A percentile compares a stretch with the other conserved stretches of the same genome.
These are phyloP conservation scores for Bacterosira constricta DNA, from an alignment of 108 stramenopile genomes.

Conservation along the genomic window DNA sequence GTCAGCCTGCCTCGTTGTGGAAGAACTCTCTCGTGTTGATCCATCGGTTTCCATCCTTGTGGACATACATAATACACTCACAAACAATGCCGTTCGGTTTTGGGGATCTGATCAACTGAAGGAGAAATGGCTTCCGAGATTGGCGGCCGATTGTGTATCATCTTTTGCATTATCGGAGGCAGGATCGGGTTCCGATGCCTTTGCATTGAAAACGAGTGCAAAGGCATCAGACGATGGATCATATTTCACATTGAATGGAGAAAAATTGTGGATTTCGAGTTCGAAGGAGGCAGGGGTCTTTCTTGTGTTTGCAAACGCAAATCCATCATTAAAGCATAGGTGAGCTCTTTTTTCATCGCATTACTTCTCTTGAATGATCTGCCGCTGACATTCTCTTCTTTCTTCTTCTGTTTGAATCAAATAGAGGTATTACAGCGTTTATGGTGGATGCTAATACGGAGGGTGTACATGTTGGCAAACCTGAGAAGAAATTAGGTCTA, in stretches of 20 bases:
- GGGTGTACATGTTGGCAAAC: slow-evolving; percentile 82
- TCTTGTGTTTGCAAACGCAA: slow-evolving; percentile 92
- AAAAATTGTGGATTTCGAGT: slow-evolving; percentile 95
- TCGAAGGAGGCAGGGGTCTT: slow-evolving; percentile 88
- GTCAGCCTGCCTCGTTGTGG: slow-evolving; percentile 87
- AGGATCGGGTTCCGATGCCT: slow-evolving; percentile 91
- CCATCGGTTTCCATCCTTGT: slow-evolving; percentile 90
- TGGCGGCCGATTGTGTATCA: slow-evolving; percentile 86
- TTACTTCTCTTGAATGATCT: too few relatives aligned
- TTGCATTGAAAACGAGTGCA: slow-evolving; percentile 91
- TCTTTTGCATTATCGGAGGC: slow-evolving; percentile 93
- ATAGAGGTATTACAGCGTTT: slow-evolving; percentile 96
- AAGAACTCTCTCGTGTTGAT: slow-evolving; percentile 93
- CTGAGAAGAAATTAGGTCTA: slow-evolving; percentile 93
- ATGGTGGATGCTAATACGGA: slow-evolving; percentile 85
- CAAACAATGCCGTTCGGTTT: slow-evolving; percentile 91
- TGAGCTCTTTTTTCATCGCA: too few relatives aligned
- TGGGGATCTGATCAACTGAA: slow-evolving; percentile 86
- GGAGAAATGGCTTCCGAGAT: slow-evolving; percentile 81
- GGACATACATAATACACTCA: slow-evolving; percentile 97
- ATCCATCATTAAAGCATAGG: slow-evolving; percentile 86
- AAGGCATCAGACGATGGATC: slow-evolving; percentile 66
- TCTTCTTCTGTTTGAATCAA: too few relatives aligned
- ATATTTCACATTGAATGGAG: slow-evolving; percentile 88
- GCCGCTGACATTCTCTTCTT: too few relatives aligned